phyloP scores from a whole-genome alignment of 257 asterid genomes.

The Rauvolfia tetraphylla region DNA sequence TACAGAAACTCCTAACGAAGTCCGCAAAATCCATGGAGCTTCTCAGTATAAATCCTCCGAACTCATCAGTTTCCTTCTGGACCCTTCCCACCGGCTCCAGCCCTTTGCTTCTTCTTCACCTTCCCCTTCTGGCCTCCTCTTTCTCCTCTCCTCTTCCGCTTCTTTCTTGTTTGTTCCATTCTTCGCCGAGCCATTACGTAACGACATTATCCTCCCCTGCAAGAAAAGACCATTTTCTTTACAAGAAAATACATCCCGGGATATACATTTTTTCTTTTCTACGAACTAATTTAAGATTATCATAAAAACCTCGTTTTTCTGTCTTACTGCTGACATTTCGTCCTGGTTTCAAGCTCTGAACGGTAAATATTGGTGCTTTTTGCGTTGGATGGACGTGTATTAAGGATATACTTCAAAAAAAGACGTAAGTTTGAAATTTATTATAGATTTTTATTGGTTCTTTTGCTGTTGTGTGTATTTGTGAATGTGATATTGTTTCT shows the following conservation, averaged over 20 bases:
- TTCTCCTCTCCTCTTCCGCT: not conserved
- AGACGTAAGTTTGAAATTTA: not conserved
- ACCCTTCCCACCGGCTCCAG: constrained; percentile 1
- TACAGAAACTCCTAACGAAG: not conserved
- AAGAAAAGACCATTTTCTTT: not conserved
- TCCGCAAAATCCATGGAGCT: not conserved
- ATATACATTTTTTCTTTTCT: too few species aligned
- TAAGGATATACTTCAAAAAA: not conserved
- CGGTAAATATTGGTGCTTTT: not conserved
- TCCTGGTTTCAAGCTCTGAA: too few species aligned
- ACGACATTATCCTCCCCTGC: not conserved
- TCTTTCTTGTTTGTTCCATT: not conserved
- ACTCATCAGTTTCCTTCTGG: not conserved
- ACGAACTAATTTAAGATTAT: too few species aligned
- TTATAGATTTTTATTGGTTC: not conserved
- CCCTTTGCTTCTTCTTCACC: not conserved
- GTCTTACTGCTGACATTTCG: too few species aligned
- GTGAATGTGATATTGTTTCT: not conserved
- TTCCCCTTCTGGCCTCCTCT: not conserved
- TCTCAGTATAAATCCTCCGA: not conserved
- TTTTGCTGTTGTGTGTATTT: not conserved
- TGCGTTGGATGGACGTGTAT: not conserved
- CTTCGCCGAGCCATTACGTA: not conserved
- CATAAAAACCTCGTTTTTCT: too few species aligned
- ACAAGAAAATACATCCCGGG: not conserved